Base-by-base conservation (phyloP, 345 rosid genomes). In the Pugionium dolabratum region DNA sequence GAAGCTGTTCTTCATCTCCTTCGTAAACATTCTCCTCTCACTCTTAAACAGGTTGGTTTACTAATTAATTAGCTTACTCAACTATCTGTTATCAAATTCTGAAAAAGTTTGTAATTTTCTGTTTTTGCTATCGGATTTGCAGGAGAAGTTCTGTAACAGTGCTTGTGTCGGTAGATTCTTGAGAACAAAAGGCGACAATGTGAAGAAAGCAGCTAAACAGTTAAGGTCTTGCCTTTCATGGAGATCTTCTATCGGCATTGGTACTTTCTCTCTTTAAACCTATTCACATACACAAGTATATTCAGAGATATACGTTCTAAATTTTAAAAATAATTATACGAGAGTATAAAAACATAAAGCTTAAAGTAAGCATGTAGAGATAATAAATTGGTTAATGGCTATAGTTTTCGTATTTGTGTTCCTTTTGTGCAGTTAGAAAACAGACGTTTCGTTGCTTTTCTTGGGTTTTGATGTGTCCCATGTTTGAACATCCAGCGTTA, bases 71-170 rank as follows among this genome's bases (percentile, higher is more conserved):
- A 35, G 2, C 31, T 18, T 18, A 18, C 18, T 18, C 18, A 18
- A 18, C 18, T 18, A 18, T 18, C 18, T 18, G 18, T 18, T 18
- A 18, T 18, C 18, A 18, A 18, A 18, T 18, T 18, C 18, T 18
- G 18, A 18, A 9, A 9, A 30, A 1, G 33, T 10, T 34, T 53
- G 44, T 37, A 11, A 10, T 41, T 4, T 46, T 18, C 32, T 35
- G 31, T 25, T 52, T 26, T 9, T 54, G 39, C 43, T 5, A 37
- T 18, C 11, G 4, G 47, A 53, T 9, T 10, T 31, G 79, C 87
- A 91, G 98, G 96, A 91, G 89, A 87, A 85, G 76, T 91, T 85
- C 79, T 91, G 98, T 74, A 82, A 77, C 81, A 78, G 61, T 4
- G 82, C 74, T 51, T 91, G 98, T 47, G 85, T 87, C 2, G 87